Conservation (phyloP, 805 yeast genomes). For the Isabelozyma pseudorhagii region DNA sequence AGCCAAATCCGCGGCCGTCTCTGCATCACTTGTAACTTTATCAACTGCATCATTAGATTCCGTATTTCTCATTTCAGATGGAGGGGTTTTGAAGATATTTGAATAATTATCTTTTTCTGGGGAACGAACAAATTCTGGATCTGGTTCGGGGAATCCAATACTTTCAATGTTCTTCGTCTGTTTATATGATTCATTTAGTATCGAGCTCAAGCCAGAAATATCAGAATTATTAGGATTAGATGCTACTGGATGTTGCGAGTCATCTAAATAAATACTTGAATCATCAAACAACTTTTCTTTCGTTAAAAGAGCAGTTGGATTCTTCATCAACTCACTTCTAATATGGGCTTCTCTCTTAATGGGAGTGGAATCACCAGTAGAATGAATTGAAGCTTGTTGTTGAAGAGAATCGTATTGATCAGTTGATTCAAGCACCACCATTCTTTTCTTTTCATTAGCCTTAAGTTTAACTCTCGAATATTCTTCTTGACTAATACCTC, state of each 20-base stretch:
- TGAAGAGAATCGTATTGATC: constrained; percentile 24
- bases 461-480: constrained; percentile 31
- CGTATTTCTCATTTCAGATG: constrained; percentile 3
- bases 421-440: constrained; percentile 22
- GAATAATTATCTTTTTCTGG: constrained; percentile 8
- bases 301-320: constrained; percentile 26
- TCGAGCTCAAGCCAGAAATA: not conserved
- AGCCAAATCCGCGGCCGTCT: constrained; percentile 6
- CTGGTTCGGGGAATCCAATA: constrained; percentile 31
- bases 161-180: not conserved
- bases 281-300: constrained; percentile 29
- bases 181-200: not conserved
- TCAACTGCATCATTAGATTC: not conserved
- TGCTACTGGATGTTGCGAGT: not conserved
- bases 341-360: constrained; percentile 24
- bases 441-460: constrained; percentile 21
- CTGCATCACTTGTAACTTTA: not conserved
- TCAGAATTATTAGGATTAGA: constrained; percentile 1
- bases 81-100: constrained; percentile 26
- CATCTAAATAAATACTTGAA: constrained; percentile 12
- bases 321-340: constrained; percentile 32
- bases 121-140: constrained; percentile 22
- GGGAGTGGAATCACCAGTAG: constrained; percentile 13
- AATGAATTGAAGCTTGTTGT: constrained; percentile 32
- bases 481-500: constrained; percentile 39